phyloP scores from a whole-genome alignment of 2,329 filamentous ascomycete genomes.

The Verticillium tricorpus region DNA sequence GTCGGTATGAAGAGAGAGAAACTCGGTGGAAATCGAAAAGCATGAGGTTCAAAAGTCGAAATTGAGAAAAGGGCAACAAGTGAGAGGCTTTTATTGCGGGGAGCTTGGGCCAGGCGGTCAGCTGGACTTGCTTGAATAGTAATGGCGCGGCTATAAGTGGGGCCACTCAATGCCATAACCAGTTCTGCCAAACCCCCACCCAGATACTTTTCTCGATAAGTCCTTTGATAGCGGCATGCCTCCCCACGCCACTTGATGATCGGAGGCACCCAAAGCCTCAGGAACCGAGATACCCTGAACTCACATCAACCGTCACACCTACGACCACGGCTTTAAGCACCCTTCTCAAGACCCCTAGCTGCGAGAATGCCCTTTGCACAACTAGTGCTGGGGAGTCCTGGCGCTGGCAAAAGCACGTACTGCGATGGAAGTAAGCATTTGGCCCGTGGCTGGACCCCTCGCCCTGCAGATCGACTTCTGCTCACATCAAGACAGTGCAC shows the following conservation, averaged over 20 bases:
- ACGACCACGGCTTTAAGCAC: neutral
- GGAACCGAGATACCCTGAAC: neutral
- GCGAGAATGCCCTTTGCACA: constrained; percentile 60
- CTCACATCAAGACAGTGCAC: constrained; percentile 56
- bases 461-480: neutral
- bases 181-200: neutral
- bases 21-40: neutral
- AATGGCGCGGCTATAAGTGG: neutral
- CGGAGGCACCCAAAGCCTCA: neutral
- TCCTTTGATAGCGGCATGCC: neutral
- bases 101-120: neutral
- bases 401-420: constrained; percentile 94
- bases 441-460: neutral
- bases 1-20: neutral
- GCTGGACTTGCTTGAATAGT: neutral
- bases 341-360: neutral
- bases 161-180: neutral
- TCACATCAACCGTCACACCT: neutral
- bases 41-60: no score
- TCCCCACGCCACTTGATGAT: neutral
- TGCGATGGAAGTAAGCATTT: constrained; percentile 77
- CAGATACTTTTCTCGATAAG: neutral
- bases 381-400: constrained; percentile 89
- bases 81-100: neutral
- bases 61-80: neutral